Conservation (phyloP, 495 filamentous ascomycete species). For the Neurospora sp. region DNA sequence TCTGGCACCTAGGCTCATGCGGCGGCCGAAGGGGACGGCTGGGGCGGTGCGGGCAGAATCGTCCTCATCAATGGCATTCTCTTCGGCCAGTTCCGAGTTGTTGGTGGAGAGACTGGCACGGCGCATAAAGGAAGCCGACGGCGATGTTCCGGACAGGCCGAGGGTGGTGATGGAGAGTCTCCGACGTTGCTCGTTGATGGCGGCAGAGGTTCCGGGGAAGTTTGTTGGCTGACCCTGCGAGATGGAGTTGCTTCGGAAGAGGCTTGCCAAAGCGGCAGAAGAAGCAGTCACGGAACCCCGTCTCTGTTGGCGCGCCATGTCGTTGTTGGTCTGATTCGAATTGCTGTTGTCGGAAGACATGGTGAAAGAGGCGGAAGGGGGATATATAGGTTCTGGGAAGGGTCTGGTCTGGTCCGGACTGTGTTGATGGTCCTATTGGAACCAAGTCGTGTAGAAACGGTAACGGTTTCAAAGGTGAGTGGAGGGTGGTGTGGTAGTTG, state of each 20-base stretch:
- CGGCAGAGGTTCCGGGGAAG: constrained; percentile 52
- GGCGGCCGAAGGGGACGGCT: constrained; percentile 67
- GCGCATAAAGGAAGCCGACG: constrained; percentile 45
- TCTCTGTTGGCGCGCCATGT: constrained; percentile 33
- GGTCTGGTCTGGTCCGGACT: background rate
- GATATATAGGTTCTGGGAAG: constrained; percentile 8
- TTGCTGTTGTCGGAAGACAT: constrained; percentile 33
- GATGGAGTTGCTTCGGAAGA: constrained; percentile 43
- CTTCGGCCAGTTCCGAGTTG: constrained; percentile 70
- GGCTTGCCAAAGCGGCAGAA: constrained; percentile 41
- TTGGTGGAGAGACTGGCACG: constrained; percentile 68
- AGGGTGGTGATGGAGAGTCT: constrained; percentile 81
- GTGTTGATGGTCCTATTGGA: background rate
- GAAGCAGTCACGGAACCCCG: constrained; percentile 41
- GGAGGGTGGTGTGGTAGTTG: background rate
- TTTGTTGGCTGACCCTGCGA: constrained; percentile 29
- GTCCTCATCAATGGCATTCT: constrained; percentile 77
- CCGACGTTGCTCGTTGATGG: constrained; percentile 64
- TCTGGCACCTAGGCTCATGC: constrained; percentile 79
- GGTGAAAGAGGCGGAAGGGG: constrained; percentile 8
- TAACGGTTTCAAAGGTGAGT: background rate
- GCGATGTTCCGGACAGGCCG: constrained; percentile 70
- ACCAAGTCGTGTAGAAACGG: background rate
- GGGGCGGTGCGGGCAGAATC: constrained; percentile 46
- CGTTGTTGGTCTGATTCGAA: constrained; percentile 21